Evolutionary conservation across 192 early-diverging fungal genomes (phyloP).

Genomic region (Entomortierella lignicola): DNA sequence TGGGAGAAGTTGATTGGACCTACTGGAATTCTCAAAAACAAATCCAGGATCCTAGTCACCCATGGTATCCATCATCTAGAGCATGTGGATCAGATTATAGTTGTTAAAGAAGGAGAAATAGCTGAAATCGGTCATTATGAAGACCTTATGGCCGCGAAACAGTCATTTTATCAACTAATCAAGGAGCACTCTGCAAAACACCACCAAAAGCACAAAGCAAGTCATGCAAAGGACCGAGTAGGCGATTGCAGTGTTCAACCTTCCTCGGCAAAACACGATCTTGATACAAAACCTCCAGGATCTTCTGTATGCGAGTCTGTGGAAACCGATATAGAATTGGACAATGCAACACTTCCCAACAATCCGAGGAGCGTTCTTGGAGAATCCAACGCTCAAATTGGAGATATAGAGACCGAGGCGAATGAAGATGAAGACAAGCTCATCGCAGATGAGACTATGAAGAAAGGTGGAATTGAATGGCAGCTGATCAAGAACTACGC

Average conservation of each 20-base stretch:
- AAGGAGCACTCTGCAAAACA: constrained; percentile 62
- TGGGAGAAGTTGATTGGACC: constrained; percentile 87
- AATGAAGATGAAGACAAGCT: constrained; percentile 29
- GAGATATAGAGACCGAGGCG: background rate
- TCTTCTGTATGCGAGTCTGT: background rate
- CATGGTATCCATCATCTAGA: constrained; percentile 83
- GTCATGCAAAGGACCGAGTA: constrained; percentile 1
- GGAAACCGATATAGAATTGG: constrained; percentile 10
- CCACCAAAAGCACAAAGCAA: constrained; percentile 17
- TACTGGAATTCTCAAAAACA: constrained; percentile 67
- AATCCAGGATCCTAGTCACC: constrained; percentile 87
- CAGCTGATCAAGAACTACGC: constrained; percentile 26
- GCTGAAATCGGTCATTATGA: constrained; percentile 69
- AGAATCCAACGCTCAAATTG: no score
- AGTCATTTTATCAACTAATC: constrained; percentile 69
- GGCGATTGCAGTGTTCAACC: background rate
- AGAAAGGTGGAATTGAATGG: constrained; percentile 39
- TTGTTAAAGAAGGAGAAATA: constrained; percentile 75
- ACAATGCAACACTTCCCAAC: background rate
- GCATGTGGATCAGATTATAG: constrained; percentile 73
- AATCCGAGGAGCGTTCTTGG: background rate
- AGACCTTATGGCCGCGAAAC: constrained; percentile 64
- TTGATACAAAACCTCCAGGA: background rate
- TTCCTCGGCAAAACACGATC: no score
- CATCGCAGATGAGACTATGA: constrained; percentile 46